These are phyloP conservation scores for Xerocomus nothofagi DNA, from an alignment of 1,284 basidiomycete genomes.

Conservation along the genomic window DNA sequence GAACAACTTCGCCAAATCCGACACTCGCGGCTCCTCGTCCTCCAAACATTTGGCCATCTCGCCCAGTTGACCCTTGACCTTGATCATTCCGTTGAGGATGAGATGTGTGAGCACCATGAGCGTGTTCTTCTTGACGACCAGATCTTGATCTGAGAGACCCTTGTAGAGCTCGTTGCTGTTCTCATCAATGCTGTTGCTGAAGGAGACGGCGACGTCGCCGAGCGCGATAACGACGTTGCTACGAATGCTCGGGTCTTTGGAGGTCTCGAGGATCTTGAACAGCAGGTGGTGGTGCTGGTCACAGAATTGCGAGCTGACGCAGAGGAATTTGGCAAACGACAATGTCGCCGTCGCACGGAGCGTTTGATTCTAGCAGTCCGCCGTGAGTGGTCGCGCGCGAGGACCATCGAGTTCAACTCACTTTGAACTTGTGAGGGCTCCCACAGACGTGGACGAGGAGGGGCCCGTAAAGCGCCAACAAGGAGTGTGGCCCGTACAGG, in stretches of 20 bases:
- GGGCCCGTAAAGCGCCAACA: constrained; percentile 86
- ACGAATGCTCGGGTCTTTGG: constrained; percentile 85
- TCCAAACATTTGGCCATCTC: constrained; percentile 99
- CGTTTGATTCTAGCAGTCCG: constrained; percentile 65
- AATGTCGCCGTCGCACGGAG: constrained; percentile 87
- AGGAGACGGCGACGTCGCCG: constrained; percentile 95
- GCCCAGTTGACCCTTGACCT: constrained; percentile 97
- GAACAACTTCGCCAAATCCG: constrained; percentile 95
- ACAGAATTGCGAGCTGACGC: constrained; percentile 92
- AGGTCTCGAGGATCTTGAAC: constrained; percentile 92
- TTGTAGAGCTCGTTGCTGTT: constrained; percentile 96
- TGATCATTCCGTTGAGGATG: constrained; percentile 95
- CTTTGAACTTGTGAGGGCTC: constrained; percentile 85
- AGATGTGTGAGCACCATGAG: constrained; percentile 98
- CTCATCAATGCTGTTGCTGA: constrained; percentile 95
- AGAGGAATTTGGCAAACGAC: constrained; percentile 95
- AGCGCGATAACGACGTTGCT: constrained; percentile 97
- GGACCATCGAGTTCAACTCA: constrained; percentile 27
- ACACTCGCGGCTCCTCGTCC: constrained; percentile 86
- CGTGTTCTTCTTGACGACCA: constrained; percentile 98
- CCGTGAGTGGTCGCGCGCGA: constrained; percentile 8
- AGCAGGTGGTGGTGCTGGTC: constrained; percentile 86
- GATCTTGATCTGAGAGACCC: constrained; percentile 83
- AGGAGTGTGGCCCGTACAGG: constrained; percentile 80
- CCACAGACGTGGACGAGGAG: constrained; percentile 90